A percentile compares a stretch with the other conserved stretches of the same genome.
Conservation (phyloP, 2,329 filamentous ascomycete genomes). For the Pseudocercospora crystallina region DNA sequence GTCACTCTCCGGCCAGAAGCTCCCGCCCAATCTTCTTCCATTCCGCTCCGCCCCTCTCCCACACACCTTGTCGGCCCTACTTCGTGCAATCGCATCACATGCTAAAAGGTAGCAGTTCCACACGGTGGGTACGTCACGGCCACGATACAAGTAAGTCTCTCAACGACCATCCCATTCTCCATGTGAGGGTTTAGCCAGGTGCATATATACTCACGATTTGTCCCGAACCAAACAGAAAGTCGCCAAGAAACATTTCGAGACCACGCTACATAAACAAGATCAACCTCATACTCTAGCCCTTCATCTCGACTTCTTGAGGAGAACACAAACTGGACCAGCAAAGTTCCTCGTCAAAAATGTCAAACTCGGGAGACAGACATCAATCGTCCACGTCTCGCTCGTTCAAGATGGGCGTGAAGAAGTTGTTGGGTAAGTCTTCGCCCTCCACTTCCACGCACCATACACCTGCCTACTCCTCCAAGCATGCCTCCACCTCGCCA, state of each 20-base stretch:
- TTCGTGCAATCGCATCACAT: constrained; percentile 4
- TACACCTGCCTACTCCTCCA: constrained; percentile 1
- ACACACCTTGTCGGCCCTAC: constrained; percentile 12
- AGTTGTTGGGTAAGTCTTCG: constrained; percentile 52
- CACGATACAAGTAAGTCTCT: constrained; percentile 43
- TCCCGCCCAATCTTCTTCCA: constrained; percentile 10
- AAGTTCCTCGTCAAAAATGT: constrained; percentile 60
- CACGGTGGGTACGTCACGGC: constrained; percentile 70
- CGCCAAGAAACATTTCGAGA: constrained; percentile 59
- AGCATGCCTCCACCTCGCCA: constrained; percentile 10
- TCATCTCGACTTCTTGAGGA: constrained; percentile 65
- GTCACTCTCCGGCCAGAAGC: too few species aligned
- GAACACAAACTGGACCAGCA: constrained; percentile 59
- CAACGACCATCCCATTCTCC: neutral
- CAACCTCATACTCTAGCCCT: constrained; percentile 64
- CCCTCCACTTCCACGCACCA: constrained; percentile 5
- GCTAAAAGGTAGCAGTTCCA: constrained; percentile 52
- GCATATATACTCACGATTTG: neutral
- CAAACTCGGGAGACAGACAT: constrained; percentile 64
- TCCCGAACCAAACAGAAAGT: constrained; percentile 47
- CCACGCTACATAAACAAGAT: constrained; percentile 57
- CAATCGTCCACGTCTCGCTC: constrained; percentile 63
- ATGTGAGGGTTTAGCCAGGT: neutral
- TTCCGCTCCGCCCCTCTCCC: constrained; percentile 9
- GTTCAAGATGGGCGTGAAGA: constrained; percentile 54